Conservation (phyloP, 2,329 filamentous ascomycete genomes). For the Plectosphaerella cucumerina region DNA sequence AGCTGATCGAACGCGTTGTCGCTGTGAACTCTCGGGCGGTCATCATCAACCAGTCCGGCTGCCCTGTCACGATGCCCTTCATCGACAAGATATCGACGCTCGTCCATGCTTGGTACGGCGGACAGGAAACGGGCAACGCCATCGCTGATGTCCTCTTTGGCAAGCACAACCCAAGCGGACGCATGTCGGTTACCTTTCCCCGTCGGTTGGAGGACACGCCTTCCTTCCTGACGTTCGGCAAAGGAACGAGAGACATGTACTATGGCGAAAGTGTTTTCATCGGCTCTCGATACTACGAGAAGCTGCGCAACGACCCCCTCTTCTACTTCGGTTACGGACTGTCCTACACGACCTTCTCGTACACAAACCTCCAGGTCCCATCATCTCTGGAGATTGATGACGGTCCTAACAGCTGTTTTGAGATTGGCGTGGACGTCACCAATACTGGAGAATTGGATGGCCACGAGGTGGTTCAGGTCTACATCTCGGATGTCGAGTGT, state of each 20-base stretch:
- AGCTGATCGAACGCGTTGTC: conserved; percentile 55
- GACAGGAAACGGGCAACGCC: conserved; percentile 16
- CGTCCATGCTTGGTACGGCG: conserved; percentile 21
- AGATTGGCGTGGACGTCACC: background rate
- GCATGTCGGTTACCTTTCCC: conserved; percentile 69
- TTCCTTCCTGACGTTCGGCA: conserved; percentile 63
- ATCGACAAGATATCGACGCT: conserved; percentile 36
- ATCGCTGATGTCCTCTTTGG: conserved; percentile 20
- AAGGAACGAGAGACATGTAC: conserved; percentile 54
- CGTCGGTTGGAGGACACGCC: conserved; percentile 57
- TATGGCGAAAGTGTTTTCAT: conserved; percentile 72
- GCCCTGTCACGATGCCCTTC: conserved; percentile 47
- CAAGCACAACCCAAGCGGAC: conserved; percentile 44
- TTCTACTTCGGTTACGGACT: conserved; percentile 68
- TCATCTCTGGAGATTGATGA: conserved; percentile 17
- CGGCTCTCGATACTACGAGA: conserved; percentile 68
- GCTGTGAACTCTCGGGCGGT: conserved; percentile 57
- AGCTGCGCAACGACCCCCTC: conserved; percentile 34
- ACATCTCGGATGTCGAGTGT: conserved; percentile 34
- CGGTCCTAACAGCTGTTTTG: conserved; percentile 24
- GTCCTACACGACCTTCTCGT: conserved; percentile 59
- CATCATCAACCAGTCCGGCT: conserved; percentile 56
- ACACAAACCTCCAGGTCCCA: conserved; percentile 34
- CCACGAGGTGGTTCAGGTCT: conserved; percentile 21
- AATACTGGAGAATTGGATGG: background rate